Evolutionary conservation across 768 basidiomycete species (phyloP).

Genomic region (Hirschioporus abietinus): DNA sequence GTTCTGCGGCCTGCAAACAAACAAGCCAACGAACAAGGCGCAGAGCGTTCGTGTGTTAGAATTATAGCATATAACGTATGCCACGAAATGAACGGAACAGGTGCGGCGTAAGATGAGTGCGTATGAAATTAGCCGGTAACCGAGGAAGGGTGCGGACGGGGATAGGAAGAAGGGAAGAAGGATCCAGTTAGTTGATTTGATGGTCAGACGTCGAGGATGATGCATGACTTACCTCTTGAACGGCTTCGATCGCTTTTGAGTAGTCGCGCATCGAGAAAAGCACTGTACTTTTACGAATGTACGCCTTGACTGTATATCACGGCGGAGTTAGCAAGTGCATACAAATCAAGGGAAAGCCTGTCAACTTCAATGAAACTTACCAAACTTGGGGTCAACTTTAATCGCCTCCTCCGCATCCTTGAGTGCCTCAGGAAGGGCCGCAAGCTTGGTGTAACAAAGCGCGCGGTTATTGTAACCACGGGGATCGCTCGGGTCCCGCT

Average conservation of each 20-base stretch:
- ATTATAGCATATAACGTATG: not conserved
- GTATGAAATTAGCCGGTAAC: not conserved
- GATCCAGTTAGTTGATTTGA: not conserved
- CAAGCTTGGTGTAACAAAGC: constrained; percentile 94
- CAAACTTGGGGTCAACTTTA: constrained; percentile 81
- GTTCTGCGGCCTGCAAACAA: constrained; percentile 47
- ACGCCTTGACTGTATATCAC: constrained; percentile 69
- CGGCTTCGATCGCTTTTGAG: constrained; percentile 77
- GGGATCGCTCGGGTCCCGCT: constrained; percentile 86
- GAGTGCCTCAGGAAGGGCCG: constrained; percentile 89
- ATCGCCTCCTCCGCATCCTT: constrained; percentile 95
- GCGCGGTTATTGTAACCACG: constrained; percentile 97
- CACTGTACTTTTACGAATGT: constrained; percentile 88
- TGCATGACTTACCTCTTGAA: constrained; percentile 42
- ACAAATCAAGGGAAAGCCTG: constrained; percentile 3
- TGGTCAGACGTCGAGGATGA: too few relatives aligned
- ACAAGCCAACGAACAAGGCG: not conserved
- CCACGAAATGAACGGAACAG: not conserved
- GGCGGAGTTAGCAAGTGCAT: constrained; percentile 5
- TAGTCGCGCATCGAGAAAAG: constrained; percentile 89
- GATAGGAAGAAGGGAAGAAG: too few relatives aligned
- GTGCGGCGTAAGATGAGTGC: too few relatives aligned
- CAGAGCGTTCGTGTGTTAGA: not conserved
- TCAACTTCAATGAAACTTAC: constrained; percentile 33
- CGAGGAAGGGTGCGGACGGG: constrained; percentile 1